Evolutionary conservation across 768 basidiomycete species (phyloP).

Genomic region (Tephrocybe sp.): DNA sequence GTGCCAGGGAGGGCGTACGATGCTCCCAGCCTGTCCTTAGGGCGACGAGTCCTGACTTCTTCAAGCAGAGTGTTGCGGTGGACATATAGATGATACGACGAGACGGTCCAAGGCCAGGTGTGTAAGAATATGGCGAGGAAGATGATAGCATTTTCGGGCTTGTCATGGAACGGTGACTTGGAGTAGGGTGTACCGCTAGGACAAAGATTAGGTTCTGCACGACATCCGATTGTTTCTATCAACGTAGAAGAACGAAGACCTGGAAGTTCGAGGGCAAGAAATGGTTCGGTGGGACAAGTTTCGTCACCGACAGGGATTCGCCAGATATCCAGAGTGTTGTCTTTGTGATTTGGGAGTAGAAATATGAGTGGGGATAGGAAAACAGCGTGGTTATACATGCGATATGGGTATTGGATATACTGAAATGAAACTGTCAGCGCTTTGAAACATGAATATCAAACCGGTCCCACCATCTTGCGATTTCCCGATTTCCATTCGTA

Average conservation of each 20-base stretch:
- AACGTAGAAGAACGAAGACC: background rate
- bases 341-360: slow-evolving; percentile 22
- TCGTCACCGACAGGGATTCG: slow-evolving; percentile 1
- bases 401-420: slow-evolving; percentile 1
- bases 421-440: background rate
- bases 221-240: slow-evolving; percentile 7
- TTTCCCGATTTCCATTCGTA: slow-evolving; percentile 18
- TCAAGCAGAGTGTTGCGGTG: slow-evolving; percentile 8
- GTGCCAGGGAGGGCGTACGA: background rate
- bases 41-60: slow-evolving; percentile 1
- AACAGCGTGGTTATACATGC: slow-evolving; percentile 22
- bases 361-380: slow-evolving; percentile 23
- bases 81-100: slow-evolving; percentile 8
- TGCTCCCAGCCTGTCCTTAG: slow-evolving; percentile 3
- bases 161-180: slow-evolving; percentile 3
- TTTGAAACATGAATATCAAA: background rate
- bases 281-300: background rate
- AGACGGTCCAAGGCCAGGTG: background rate
- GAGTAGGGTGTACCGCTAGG: slow-evolving; percentile 1
- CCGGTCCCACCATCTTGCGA: slow-evolving; percentile 10
- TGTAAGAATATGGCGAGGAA: slow-evolving; percentile 5
- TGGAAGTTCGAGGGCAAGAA: slow-evolving; percentile 7
- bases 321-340: slow-evolving; percentile 26
- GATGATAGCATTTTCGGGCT: slow-evolving; percentile 9
- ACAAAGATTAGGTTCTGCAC: slow-evolving; percentile 15